A percentile compares a stretch with the other conserved stretches of the same genome.
Conservation (phyloP, 331 rosid genomes). For the Quercus phellos region DNA sequence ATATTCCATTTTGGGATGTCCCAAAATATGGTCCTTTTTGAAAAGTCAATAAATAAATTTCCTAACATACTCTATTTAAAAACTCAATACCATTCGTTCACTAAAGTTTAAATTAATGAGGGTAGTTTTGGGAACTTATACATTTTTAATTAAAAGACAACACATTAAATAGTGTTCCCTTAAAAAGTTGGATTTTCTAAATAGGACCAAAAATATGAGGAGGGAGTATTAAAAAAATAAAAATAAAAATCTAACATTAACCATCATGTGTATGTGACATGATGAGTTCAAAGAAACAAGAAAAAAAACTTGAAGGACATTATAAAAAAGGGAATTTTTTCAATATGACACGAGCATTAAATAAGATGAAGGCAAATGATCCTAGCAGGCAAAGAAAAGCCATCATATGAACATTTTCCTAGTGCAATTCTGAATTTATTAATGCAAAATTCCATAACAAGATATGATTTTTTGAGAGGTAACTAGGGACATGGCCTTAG, state of each 20-base stretch:
- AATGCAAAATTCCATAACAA: background rate
- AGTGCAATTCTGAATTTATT: background rate
- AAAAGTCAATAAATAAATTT: too few relatives aligned
- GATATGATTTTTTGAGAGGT: background rate
- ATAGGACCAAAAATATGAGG: too few relatives aligned
- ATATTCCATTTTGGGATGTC: too few relatives aligned
- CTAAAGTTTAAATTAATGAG: too few relatives aligned
- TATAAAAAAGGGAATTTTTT: background rate
- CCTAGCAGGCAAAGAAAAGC: background rate
- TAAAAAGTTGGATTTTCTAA: too few relatives aligned
- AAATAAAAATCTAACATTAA: background rate
- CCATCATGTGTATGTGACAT: background rate
- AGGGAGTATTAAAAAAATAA: too few relatives aligned
- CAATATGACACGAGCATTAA: background rate
- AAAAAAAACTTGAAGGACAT: background rate
- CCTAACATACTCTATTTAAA: too few relatives aligned
- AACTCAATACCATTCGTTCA: too few relatives aligned
- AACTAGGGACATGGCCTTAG: background rate
- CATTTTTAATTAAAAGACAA: too few relatives aligned
- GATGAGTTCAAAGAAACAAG: background rate
- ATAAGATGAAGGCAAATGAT: background rate
- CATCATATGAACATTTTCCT: background rate
- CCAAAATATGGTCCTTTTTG: too few relatives aligned
- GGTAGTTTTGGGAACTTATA: too few relatives aligned
- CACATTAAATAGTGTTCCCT: too few relatives aligned